A percentile compares a stretch with the other conserved stretches of the same genome.
phyloP scores from a whole-genome alignment of 2,329 filamentous ascomycete species.

The Verticillium zaregamsianum region DNA sequence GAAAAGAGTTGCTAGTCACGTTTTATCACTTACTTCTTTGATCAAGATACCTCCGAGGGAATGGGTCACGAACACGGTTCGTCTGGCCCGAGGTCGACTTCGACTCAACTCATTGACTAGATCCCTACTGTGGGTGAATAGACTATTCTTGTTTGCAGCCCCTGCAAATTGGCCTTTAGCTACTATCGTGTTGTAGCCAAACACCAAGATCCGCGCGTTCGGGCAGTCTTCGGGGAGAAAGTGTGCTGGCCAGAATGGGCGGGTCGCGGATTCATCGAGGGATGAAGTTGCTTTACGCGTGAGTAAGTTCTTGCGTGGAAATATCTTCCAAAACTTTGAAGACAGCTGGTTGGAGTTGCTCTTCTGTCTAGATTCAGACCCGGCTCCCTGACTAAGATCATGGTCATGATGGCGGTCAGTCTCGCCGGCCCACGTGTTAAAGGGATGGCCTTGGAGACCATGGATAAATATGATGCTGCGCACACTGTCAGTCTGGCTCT shows the following conservation, averaged over 20 bases:
- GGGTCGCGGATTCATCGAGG: background rate
- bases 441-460: conserved; percentile 11
- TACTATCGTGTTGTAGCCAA: conserved; percentile 11
- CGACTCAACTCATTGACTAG: conserved; percentile 6
- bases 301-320: background rate
- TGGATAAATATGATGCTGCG: conserved; percentile 12
- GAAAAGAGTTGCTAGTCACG: too few species aligned
- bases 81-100: background rate
- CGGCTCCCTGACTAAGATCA: background rate
- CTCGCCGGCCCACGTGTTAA: conserved; percentile 9
- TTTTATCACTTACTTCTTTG: conserved; percentile 4
- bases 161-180: conserved; percentile 1
- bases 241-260: conserved; percentile 9
- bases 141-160: conserved; percentile 4
- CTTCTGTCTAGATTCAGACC: too few species aligned
- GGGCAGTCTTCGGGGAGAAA: conserved; percentile 7
- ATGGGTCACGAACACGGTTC: conserved; percentile 12
- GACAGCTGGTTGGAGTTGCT: background rate
- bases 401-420: background rate
- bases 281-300: background rate
- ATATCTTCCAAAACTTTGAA: background rate
- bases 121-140: conserved; percentile 9
- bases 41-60: conserved; percentile 12
- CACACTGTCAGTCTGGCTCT: background rate
- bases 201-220: conserved; percentile 4